These are phyloP conservation scores for Halophytophthora batemanensis DNA, from an alignment of 352 stramenopile genomes.

Conservation along the genomic window DNA sequence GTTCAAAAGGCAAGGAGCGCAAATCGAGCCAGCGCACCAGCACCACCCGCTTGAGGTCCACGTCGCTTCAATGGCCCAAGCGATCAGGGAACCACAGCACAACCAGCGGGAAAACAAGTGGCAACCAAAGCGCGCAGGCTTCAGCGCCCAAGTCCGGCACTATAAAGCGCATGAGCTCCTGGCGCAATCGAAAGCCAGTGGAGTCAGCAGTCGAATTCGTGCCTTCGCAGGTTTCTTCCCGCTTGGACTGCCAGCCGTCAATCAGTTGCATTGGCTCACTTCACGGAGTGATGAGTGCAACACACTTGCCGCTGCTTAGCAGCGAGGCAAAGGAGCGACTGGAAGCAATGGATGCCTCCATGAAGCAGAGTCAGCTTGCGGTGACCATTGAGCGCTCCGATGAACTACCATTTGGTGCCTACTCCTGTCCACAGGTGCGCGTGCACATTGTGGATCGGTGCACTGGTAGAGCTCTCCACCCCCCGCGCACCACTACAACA, in stretches of 20 bases:
- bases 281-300: constrained; percentile 23
- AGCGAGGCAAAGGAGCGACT: constrained; percentile 19
- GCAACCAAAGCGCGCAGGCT: constrained; percentile 6
- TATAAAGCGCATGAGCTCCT: constrained; percentile 8
- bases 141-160: constrained; percentile 15
- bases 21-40: constrained; percentile 4
- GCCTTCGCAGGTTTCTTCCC: constrained; percentile 8
- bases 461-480: constrained; percentile 37
- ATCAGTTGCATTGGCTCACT: constrained; percentile 27
- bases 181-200: constrained; percentile 16
- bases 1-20: not conserved
- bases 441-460: constrained; percentile 53
- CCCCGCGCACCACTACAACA: constrained; percentile 21
- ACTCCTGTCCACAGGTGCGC: constrained; percentile 36
- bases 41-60: not conserved
- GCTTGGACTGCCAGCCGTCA: constrained; percentile 19
- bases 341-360: constrained; percentile 13
- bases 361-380: constrained; percentile 25
- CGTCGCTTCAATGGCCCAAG: constrained; percentile 9
- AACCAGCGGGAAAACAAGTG: not conserved
- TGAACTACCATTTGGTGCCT: constrained; percentile 48
- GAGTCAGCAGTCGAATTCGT: constrained; percentile 17
- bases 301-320: constrained; percentile 18
- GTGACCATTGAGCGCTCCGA: constrained; percentile 42
- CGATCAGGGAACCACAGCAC: constrained; percentile 3